Percentiles rank a stretch among this genome's conserved stretches.
phyloP scores from a whole-genome alignment of 345 rosid genomes.

The Eucalyptus virginea region DNA sequence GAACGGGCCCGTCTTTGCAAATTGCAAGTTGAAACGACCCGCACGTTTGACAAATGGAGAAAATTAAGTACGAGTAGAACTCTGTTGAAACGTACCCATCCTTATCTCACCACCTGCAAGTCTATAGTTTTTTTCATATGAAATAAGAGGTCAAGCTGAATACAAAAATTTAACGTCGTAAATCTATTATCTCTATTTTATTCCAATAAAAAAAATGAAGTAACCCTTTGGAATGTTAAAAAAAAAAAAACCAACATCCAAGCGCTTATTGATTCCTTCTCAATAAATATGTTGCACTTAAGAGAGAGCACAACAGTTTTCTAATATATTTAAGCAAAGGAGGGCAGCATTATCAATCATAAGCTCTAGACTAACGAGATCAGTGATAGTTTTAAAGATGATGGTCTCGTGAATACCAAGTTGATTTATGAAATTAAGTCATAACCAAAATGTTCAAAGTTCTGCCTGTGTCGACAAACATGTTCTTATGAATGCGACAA shows the following conservation, averaged over 20 bases:
- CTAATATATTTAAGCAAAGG: background rate
- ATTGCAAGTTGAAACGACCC: background rate
- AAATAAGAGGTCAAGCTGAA: background rate
- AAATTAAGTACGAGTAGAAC: background rate
- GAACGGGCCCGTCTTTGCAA: background rate
- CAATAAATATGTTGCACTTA: background rate
- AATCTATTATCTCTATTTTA: background rate
- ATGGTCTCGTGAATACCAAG: background rate
- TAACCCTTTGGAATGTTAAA: background rate
- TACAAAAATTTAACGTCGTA: background rate
- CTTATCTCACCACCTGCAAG: background rate
- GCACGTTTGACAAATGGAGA: background rate
- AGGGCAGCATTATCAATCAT: background rate
- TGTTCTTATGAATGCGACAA: background rate
- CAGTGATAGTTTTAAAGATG: background rate
- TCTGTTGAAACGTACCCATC: background rate
- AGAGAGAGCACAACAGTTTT: fast-evolving
- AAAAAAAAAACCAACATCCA: no score
- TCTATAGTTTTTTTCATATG: background rate
- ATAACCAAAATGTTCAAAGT: background rate
- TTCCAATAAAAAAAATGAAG: background rate
- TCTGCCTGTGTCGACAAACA: fast-evolving
- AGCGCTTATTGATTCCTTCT: background rate
- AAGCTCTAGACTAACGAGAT: background rate
- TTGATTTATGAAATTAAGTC: background rate